Conservation (phyloP, 2,329 filamentous ascomycete species). For the Gnomoniopsis sp. region DNA sequence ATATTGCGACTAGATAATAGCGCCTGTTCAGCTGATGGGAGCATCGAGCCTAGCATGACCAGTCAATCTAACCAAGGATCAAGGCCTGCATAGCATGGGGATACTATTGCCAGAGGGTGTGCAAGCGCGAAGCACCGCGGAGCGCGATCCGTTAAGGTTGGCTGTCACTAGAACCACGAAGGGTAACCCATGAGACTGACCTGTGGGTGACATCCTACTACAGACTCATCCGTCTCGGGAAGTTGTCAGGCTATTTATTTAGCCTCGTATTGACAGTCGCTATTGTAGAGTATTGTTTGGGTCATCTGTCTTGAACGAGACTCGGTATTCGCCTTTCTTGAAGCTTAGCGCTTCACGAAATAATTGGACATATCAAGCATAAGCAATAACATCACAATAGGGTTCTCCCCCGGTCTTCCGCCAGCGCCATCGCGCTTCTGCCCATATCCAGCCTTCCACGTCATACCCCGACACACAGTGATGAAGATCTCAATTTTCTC, state of each 20-base stretch:
- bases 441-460: slow-evolving; percentile 56
- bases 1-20: too few relatives aligned
- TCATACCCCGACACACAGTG: slow-evolving; percentile 64
- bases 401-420: slow-evolving; percentile 46
- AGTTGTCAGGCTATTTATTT: neutral
- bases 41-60: too few relatives aligned
- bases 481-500: slow-evolving; percentile 74
- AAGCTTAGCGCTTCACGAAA: slow-evolving; percentile 37
- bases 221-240: neutral
- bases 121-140: too few relatives aligned
- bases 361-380: slow-evolving; percentile 70
- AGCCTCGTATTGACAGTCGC: neutral
- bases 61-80: too few relatives aligned
- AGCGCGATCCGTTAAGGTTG: too few relatives aligned
- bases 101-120: too few relatives aligned
- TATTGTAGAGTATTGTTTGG: neutral
- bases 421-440: slow-evolving; percentile 24
- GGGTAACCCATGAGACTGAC: neutral
- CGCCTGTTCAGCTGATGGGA: too few relatives aligned
- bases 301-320: neutral
- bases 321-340: neutral
- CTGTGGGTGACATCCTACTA: neutral
- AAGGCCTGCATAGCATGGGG: too few relatives aligned
- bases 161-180: neutral
- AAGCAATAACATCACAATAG: slow-evolving; percentile 65